phyloP scores from a whole-genome alignment of 805 yeast species.

The Phaffomyces antillensis region DNA sequence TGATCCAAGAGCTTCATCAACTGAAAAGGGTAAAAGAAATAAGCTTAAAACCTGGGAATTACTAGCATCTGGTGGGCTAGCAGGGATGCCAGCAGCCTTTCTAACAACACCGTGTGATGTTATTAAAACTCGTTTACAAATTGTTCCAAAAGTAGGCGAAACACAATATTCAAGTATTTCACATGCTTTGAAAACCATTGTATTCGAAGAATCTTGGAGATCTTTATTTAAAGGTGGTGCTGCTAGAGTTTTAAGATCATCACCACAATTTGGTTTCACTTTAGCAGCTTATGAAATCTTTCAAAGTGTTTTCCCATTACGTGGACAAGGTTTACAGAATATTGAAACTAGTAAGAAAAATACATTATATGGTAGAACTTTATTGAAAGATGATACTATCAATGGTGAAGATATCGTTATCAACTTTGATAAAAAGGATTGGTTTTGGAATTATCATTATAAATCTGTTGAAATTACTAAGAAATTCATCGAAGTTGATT shows the following conservation, averaged over 20 bases:
- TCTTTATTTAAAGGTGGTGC: constrained; percentile 96
- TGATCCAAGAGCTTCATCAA: constrained; percentile 45
- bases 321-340: constrained; percentile 21
- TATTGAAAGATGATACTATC: constrained; percentile 4
- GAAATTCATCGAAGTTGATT: constrained; percentile 55
- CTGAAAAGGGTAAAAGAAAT: constrained; percentile 46
- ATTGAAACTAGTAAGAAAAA: constrained; percentile 12
- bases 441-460: constrained; percentile 37
- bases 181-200: constrained; percentile 70
- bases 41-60: constrained; percentile 77
- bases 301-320: constrained; percentile 68
- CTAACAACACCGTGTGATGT: constrained; percentile 96
- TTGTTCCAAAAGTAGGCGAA: constrained; percentile 72
- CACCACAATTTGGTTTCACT: constrained; percentile 97
- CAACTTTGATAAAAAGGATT: constrained; percentile 37
- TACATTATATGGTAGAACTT: constrained; percentile 5
- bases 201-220: constrained; percentile 72
- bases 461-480: constrained; percentile 56
- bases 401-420: constrained; percentile 23
- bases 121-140: constrained; percentile 89
- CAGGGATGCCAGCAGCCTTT: constrained; percentile 98
- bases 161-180: constrained; percentile 66
- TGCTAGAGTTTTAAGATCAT: constrained; percentile 89
- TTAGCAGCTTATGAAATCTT: constrained; percentile 94
- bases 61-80: constrained; percentile 82